phyloP scores from a whole-genome alignment of 345 rosid genomes.

The Lumnitzera racemosa region DNA sequence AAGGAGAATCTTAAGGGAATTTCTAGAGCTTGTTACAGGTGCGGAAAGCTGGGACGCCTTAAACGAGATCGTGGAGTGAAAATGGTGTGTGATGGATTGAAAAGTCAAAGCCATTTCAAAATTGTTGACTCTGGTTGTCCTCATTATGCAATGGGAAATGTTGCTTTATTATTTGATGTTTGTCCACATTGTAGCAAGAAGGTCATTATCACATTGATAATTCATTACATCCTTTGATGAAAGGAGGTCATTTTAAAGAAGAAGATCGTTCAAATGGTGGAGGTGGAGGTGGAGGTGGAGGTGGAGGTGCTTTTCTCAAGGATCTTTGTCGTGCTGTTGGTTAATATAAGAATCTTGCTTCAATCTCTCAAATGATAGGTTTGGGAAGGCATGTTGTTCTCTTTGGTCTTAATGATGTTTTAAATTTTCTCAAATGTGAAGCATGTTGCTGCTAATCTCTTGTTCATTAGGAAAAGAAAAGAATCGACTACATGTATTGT shows the following conservation, averaged over 20 bases:
- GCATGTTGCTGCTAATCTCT: too few relatives aligned
- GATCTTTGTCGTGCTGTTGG: conserved; percentile 6
- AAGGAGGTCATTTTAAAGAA: not conserved
- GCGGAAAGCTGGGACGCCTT: conserved; percentile 2
- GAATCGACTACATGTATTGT: too few relatives aligned
- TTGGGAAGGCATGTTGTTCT: conserved; percentile 7
- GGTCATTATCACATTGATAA: conserved; percentile 5
- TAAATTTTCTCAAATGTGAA: too few relatives aligned
- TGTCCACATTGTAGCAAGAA: not conserved
- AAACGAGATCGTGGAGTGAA: not conserved
- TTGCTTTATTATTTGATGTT: not conserved
- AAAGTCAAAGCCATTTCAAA: too few relatives aligned
- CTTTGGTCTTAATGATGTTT: conserved; percentile 11
- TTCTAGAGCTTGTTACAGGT: not conserved
- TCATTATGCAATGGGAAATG: conserved; percentile 8
- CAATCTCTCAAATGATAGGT: conserved; percentile 6
- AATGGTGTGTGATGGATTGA: too few relatives aligned
- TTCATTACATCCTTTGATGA: conserved; percentile 2
- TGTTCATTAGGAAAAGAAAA: too few relatives aligned
- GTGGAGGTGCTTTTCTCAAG: not conserved
- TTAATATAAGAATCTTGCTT: conserved; percentile 6
- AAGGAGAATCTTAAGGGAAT: not conserved
- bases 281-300: not conserved
- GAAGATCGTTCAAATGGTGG: too few relatives aligned
- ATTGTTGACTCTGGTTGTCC: conserved; percentile 10